Evolutionary conservation across 805 yeast genomes (phyloP), one percentile per base, ranked within the genome.

Genomic region (Hanseniaspora guilliermondii): DNA sequence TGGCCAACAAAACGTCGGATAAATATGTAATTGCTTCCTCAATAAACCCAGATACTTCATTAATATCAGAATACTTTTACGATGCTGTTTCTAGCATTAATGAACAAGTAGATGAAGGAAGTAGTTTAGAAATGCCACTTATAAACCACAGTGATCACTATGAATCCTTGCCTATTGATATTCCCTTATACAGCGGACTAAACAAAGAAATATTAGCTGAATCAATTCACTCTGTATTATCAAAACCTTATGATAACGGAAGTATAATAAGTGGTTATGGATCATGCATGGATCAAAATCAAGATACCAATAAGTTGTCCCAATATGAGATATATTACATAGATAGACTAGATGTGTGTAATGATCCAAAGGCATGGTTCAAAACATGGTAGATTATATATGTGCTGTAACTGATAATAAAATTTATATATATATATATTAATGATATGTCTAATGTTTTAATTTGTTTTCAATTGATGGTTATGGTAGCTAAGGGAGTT

Each of bases 41-140:
- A 2, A 35, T 52, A 8, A 35, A 33, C n/a, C 37, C 44, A 12
- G 55, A 42, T 16, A 52, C 55, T 12, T 52, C 55, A 4, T 16
- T 52, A 8, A 52, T 52, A 36, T 52, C 55, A 6, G 55, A 52
- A 21, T 52, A 52, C 22, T 52, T 52, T 19, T 52, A 52, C 25
- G 55, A 52, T 44, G 55, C 55, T 12, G 17, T 44, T 4, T 52
- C 55, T 12, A 52, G 24, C 30, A 8, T 27, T 5, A 27, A 27
- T 24, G 24, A 44, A 12, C 40, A 36, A 24, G 6, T n/a, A 11
- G 27, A 33, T 46, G 35, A 25, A 27, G 40, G 24, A 16, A n/a
- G 27, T 19, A 25, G 21, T 24, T 21, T 14, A 12, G 11, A 11
- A 6, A 27, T 27, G 8, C 33, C 25, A 22, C 14, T 44, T 37